Evolutionary conservation across 108 stramenopile genomes (phyloP), one percentile per base, ranked within the genome.

Genomic region (Hondaea fermentalgiana): DNA sequence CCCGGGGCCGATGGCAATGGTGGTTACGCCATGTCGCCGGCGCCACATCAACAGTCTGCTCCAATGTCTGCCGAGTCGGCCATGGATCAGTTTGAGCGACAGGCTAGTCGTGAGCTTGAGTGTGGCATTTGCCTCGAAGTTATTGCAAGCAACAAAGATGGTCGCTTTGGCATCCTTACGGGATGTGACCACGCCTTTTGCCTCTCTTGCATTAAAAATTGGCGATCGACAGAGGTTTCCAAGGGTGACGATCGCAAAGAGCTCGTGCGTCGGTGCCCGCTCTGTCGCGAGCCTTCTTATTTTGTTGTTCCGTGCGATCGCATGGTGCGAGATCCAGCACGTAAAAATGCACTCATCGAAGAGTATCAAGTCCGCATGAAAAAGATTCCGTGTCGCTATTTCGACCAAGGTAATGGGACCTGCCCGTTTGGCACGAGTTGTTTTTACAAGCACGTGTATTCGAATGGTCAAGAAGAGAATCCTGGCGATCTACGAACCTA

Each of bases 121-220:
- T 83, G 76, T 4, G 76, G 76, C 45, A 83, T 83, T 12, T 83
- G 76, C 23, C 51, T 83, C 23, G 76, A 83, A 35, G 49, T 16
- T 23, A 83, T 83, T 35, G 76, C 35, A 6, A n/a, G n/a, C 23
- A 44, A 42, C 44, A 45, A 44, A 1, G 87, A 69, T 23, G 64
- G 87, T 44, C 44, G 88, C 25, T 88, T 88, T 21, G 88, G 88
- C 6, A 23, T 88, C 14, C 88, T 88, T 14, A 88, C 88, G 6
- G 88, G 88, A 12, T 88, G 88, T 25, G 88, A 88, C 47, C 88
- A 88, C 71, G 88, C 71, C 0, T 88, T 88, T 53, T 88, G 88
- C 71, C 71, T 88, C 19, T 35, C 42, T 42, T 88, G 88, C 51
- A 88, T 88, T n/a, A 57, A 69, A 16, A 72, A 69, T 53, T 88